Base-by-base conservation (phyloP, 2,329 filamentous ascomycete species). In the Thermoascus crustaceus region DNA sequence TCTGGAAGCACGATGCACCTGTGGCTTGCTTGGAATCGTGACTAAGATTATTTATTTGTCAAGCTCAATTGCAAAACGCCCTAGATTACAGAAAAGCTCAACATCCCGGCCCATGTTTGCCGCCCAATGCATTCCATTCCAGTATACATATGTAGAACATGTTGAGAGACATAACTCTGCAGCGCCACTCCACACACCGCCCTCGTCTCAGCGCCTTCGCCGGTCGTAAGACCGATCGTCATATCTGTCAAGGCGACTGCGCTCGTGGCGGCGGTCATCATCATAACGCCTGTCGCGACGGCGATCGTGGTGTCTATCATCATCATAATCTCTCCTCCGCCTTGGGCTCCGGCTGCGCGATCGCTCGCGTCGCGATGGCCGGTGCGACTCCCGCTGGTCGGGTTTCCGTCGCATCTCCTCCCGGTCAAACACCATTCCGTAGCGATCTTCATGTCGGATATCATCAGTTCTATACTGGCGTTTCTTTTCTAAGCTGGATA, bases 401-500 rank as follows among this genome's bases (percentile, higher is more conserved):
- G 42, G 32, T 17, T 68, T 65, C 16, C 67, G 68, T 33, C 69
- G 70, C 60, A 82, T 71, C 41, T 84, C 80, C 34, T 82, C 75
- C 35, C 82, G 78, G 41, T 85, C 82, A 55, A 93, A 85, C 0
- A 94, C 79, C 77, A 93, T 87, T 35, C 76, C 73, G 54, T 93
- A 94, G 16, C 71, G 67, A 34, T 72, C 66, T 37, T 61, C 62
- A 19, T 47, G 48, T 16, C 52, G 48, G 37, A 62, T 58, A 10
- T 71, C 67, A 14, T 75, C 74, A n/a, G 77, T 76, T 42, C 85
- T 75, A 56, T 96, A 98, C 50, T 96, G 91, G 38, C 83, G 77
- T 63, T 85, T 83, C 70, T 87, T 91, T 65, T 96, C 88, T 39
- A 98, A 68, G 43, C 82, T 81, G 38, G 80, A 77, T 20, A 96